Percentiles rank a stretch among this genome's conserved stretches.
Conservation (phyloP, 2,329 filamentous ascomycete species). For the Pseudogymnoascus sp. region DNA sequence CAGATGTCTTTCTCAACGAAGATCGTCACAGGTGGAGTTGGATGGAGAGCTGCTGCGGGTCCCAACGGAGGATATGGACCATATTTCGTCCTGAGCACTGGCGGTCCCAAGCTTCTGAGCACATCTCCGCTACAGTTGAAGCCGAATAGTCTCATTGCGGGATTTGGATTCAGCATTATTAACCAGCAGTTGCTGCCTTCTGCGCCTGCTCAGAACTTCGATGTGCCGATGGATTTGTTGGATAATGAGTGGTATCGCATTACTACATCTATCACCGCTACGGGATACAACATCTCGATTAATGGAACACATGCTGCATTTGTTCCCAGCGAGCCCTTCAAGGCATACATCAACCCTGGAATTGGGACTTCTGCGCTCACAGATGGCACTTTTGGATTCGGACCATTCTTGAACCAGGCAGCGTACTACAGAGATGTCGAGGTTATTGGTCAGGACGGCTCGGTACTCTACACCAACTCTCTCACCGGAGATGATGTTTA, state of each 20-base stretch:
- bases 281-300: constrained; percentile 25
- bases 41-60: constrained; percentile 29
- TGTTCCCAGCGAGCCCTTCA: constrained; percentile 12
- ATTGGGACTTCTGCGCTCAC: constrained; percentile 13
- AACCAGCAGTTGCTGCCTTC: constrained; percentile 30
- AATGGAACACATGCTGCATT: constrained; percentile 17
- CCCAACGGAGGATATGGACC: constrained; percentile 13
- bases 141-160: constrained; percentile 29
- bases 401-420: constrained; percentile 32
- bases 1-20: constrained; percentile 31
- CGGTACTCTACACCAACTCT: constrained; percentile 26
- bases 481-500: constrained; percentile 24
- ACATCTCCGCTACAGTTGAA: constrained; percentile 11
- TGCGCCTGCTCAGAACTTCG: constrained; percentile 22
- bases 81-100: constrained; percentile 10
- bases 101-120: background rate
- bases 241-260: constrained; percentile 32
- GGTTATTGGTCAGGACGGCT: constrained; percentile 24
- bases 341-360: constrained; percentile 10
- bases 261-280: constrained; percentile 25
- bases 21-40: constrained; percentile 31
- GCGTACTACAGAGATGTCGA: constrained; percentile 28
- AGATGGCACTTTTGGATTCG: constrained; percentile 33
- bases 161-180: constrained; percentile 29
- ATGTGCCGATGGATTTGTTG: constrained; percentile 22